A percentile compares a stretch with the other conserved stretches of the same genome.
Evolutionary conservation across 1,284 basidiomycete species (phyloP).

Genomic region (Sporisorium graminicola): DNA sequence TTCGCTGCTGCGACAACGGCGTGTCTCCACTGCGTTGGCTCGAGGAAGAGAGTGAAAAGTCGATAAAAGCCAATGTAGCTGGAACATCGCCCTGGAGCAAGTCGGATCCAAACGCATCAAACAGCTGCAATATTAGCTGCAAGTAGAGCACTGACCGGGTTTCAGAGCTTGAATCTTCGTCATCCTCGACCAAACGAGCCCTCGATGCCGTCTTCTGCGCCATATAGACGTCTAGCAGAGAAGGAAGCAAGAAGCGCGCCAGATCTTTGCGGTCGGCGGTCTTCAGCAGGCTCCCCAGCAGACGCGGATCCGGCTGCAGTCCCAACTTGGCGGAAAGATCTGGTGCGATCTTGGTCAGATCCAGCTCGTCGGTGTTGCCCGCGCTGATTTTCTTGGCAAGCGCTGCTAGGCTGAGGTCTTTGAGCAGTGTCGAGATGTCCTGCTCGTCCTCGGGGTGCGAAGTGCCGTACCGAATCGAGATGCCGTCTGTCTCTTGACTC

Average conservation of each 20-base stretch:
- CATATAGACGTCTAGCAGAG: constrained; percentile 52
- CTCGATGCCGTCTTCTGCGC: constrained; percentile 28
- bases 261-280: constrained; percentile 39
- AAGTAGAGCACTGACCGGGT: constrained; percentile 54
- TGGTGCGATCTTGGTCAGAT: constrained; percentile 35
- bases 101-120: constrained; percentile 60
- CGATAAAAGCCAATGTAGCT: constrained; percentile 60
- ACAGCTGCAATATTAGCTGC: constrained; percentile 60
- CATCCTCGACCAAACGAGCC: constrained; percentile 7
- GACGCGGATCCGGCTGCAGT: constrained; percentile 46
- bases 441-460: not conserved
- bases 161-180: constrained; percentile 12
- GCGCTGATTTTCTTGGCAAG: constrained; percentile 44
- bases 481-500: constrained; percentile 29
- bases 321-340: constrained; percentile 44
- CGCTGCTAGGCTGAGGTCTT: constrained; percentile 35
- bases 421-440: constrained; percentile 31
- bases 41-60: constrained; percentile 52
- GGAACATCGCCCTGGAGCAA: constrained; percentile 56
- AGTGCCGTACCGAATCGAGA: constrained; percentile 29
- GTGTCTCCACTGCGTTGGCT: constrained; percentile 14
- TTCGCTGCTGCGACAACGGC: not conserved
- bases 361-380: constrained; percentile 25
- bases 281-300: constrained; percentile 46
- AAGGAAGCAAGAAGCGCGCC: constrained; percentile 37